phyloP scores from a whole-genome alignment of 1,139 yeast genomes.

The Suhomyces ambrosiae region DNA sequence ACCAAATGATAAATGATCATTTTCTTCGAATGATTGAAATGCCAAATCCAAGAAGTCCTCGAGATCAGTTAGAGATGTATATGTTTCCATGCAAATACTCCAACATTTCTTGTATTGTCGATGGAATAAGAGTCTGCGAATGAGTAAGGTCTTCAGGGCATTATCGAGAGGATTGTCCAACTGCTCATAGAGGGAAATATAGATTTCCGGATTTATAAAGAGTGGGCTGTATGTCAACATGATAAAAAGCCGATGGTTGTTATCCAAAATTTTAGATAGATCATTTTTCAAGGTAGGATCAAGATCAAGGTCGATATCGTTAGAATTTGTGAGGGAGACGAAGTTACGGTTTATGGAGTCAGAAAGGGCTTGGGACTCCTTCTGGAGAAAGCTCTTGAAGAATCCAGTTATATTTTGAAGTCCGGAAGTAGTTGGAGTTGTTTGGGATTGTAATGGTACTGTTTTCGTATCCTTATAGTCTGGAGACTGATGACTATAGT shows the following conservation, averaged over 20 bases:
- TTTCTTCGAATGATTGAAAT: slow-evolving; percentile 20
- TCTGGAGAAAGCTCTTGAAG: slow-evolving; percentile 12
- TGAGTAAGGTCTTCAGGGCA: slow-evolving; percentile 23
- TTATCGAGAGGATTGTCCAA: slow-evolving; percentile 24
- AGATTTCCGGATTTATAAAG: slow-evolving; percentile 33
- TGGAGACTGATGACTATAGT: too few relatives aligned
- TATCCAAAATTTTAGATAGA: slow-evolving; percentile 28
- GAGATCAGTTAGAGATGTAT: slow-evolving; percentile 36
- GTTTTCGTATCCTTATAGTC: too few relatives aligned
- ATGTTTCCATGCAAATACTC: slow-evolving; percentile 29
- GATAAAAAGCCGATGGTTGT: slow-evolving; percentile 31
- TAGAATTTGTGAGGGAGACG: too few relatives aligned
- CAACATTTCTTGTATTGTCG: slow-evolving; percentile 34
- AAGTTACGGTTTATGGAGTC: slow-evolving; percentile 12
- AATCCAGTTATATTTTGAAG: slow-evolving; percentile 6
- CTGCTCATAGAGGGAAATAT: slow-evolving; percentile 25
- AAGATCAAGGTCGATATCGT: too few relatives aligned
- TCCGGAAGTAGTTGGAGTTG: background rate
- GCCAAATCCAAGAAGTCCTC: slow-evolving; percentile 39
- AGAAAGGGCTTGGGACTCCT: slow-evolving; percentile 14
- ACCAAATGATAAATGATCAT: slow-evolving; percentile 28
- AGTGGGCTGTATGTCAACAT: slow-evolving; percentile 38
- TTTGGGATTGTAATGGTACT: background rate
- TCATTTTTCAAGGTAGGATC: slow-evolving; percentile 21
- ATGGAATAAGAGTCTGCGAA: slow-evolving; percentile 36